A percentile compares a stretch with the other conserved stretches of the same genome.
Evolutionary conservation across 202 grass and related monocot genomes (phyloP).

Genomic region (Cymbopogon flexuosus): DNA sequence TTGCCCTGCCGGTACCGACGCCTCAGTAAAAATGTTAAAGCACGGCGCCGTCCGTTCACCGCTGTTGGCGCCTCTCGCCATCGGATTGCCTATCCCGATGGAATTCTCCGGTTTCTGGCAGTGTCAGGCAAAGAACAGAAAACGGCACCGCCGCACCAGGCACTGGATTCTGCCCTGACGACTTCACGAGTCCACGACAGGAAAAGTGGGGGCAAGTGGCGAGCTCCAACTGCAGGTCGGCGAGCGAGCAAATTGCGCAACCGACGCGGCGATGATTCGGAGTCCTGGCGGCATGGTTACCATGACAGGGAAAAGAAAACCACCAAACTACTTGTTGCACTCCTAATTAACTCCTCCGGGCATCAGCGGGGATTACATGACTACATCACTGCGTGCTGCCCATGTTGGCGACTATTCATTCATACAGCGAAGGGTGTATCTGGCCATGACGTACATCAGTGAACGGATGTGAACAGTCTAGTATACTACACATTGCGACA

Average conservation of each 20-base stretch:
- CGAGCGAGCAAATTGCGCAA: not conserved
- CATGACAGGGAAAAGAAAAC: constrained; percentile 11
- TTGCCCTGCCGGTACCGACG: not conserved
- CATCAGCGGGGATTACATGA: not conserved
- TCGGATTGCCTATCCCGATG: not conserved
- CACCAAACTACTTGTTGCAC: not conserved
- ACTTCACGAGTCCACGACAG: not conserved
- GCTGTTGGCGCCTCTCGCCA: not conserved
- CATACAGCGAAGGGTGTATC: not conserved
- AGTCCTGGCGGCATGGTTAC: not conserved
- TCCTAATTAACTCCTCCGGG: not conserved
- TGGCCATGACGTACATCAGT: not conserved
- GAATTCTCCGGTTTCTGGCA: not conserved
- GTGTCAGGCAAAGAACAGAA: not conserved
- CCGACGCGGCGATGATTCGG: not conserved
- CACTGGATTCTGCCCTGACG: not conserved
- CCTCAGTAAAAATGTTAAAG: not conserved
- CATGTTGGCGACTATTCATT: constrained; percentile 1
- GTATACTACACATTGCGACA: not conserved
- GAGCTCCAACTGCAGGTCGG: not conserved
- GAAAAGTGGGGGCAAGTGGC: not conserved
- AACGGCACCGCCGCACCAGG: not conserved
- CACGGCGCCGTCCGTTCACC: not conserved
- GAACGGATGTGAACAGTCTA: not conserved
- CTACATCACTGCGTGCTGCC: not conserved